Evolutionary conservation across 768 basidiomycete species (phyloP).

Genomic region (Kwoniella sp.): DNA sequence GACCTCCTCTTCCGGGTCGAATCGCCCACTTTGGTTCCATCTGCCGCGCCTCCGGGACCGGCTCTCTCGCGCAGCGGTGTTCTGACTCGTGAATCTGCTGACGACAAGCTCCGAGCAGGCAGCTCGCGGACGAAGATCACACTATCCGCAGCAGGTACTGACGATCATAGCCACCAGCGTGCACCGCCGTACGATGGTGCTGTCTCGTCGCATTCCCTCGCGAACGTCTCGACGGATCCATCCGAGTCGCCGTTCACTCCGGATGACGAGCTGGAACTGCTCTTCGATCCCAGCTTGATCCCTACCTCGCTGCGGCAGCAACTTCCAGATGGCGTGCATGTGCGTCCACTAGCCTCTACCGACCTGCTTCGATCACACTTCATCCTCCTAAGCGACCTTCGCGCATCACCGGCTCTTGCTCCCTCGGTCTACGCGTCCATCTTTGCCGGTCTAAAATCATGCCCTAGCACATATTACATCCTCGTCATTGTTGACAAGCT

Average conservation of each 20-base stretch:
- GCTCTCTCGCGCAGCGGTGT: slow-evolving; percentile 31
- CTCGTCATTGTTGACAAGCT: slow-evolving; percentile 73
- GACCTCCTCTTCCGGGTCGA: slow-evolving; percentile 51
- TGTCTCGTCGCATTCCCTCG: not conserved
- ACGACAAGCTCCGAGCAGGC: slow-evolving; percentile 33
- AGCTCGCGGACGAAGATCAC: slow-evolving; percentile 33
- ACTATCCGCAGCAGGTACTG: slow-evolving; percentile 2
- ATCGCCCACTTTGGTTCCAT: slow-evolving; percentile 18
- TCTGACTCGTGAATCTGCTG: slow-evolving; percentile 26
- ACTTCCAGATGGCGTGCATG: slow-evolving; percentile 63
- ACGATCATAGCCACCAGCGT: too few relatives aligned
- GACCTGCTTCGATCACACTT: slow-evolving; percentile 83
- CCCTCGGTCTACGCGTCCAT: slow-evolving; percentile 66
- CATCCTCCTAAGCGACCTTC: slow-evolving; percentile 65
- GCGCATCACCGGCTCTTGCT: slow-evolving; percentile 66
- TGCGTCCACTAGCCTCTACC: slow-evolving; percentile 79
- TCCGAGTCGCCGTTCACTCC: slow-evolving; percentile 54
- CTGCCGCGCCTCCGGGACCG: slow-evolving; percentile 27
- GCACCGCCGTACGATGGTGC: not conserved
- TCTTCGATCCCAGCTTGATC: slow-evolving; percentile 71
- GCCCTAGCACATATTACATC: slow-evolving; percentile 66
- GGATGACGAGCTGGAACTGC: slow-evolving; percentile 66
- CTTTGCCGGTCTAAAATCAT: slow-evolving; percentile 38
- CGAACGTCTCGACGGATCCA: not conserved
- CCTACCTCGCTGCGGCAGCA: slow-evolving; percentile 60